These are phyloP conservation scores for Metschnikowia lochheadii DNA, from an alignment of 805 yeast species.

Conservation along the genomic window DNA sequence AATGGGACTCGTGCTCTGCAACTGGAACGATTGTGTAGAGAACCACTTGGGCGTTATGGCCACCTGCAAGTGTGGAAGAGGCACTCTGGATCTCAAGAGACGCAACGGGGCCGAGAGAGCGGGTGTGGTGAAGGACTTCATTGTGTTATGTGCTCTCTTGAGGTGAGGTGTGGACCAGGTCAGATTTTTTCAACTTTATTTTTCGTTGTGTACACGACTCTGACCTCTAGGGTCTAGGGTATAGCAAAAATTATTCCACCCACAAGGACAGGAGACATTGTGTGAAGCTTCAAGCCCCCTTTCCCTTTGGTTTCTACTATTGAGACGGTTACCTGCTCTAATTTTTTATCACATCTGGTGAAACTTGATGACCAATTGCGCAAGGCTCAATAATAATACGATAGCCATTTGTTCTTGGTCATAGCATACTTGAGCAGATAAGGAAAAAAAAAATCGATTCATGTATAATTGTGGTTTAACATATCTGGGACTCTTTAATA, in stretches of 20 bases:
- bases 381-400: no score
- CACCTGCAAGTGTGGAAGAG: neutral
- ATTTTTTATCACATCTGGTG: no score
- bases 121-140: neutral
- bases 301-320: no score
- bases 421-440: no score
- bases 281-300: no score
- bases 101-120: neutral
- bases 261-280: no score
- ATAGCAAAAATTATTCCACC: neutral
- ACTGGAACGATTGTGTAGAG: neutral
- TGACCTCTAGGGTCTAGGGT: neutral
- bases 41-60: neutral
- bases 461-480: no score
- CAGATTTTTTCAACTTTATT: neutral
- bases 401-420: no score
- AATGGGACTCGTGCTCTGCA: slow-evolving; percentile 2
- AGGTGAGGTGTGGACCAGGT: neutral
- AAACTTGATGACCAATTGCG: no score
- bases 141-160: neutral
- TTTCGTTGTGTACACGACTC: slow-evolving; percentile 4
- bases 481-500: no score
- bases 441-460: no score
- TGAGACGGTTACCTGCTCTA: no score
- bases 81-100: neutral